Evolutionary conservation across 1,139 yeast species (phyloP), one percentile per base, ranked within the genome.

Genomic region (Blastobotrys aristatus): DNA sequence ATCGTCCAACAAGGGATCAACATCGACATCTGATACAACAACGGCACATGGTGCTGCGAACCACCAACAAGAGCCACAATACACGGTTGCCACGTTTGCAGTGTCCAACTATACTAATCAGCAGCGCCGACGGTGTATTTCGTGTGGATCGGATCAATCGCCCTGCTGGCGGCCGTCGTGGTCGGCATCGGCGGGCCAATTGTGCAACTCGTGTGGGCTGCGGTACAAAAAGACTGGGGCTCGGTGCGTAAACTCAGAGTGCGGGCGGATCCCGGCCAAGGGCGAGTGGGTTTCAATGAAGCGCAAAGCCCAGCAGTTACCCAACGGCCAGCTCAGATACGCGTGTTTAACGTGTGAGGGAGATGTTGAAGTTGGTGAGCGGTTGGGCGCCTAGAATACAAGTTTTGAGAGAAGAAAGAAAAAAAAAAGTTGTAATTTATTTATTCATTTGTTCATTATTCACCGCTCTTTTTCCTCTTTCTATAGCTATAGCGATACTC

Each of bases 111-210:
- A 46, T 38, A 11, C 35, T 7, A 20, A 8, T n/a, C 38, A 38
- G 26, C 47, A 24, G 14, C 33, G 29, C 34, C 57, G 70, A 21
- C 54, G 78, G 50, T 92, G 98, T 65, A 82, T 92, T 29, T 87
- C 97, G 4, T 92, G 98, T 68, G 89, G 90, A 11, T 81, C 94
- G 1, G 86, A 83, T 54, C 95, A 85, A 58, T 86, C 96, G 11
- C 98, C 98, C 10, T 92, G 98, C 67, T 92, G 98, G 98, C 79
- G 98, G 63, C 98, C 98, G 2, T 84, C 95, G 6, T 92, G 98
- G 98, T 82, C 94, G 2, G 67, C 74, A 18, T 76, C 81, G 58
- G 88, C 84, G 52, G 97, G 97, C 14, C 97, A 90, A 68, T 75
- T 92, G 59, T 92, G 98, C 71, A 92, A 92, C 65, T 87, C 96